phyloP scores from a whole-genome alignment of 208 protist species.

The Crithidia sp. region DNA sequence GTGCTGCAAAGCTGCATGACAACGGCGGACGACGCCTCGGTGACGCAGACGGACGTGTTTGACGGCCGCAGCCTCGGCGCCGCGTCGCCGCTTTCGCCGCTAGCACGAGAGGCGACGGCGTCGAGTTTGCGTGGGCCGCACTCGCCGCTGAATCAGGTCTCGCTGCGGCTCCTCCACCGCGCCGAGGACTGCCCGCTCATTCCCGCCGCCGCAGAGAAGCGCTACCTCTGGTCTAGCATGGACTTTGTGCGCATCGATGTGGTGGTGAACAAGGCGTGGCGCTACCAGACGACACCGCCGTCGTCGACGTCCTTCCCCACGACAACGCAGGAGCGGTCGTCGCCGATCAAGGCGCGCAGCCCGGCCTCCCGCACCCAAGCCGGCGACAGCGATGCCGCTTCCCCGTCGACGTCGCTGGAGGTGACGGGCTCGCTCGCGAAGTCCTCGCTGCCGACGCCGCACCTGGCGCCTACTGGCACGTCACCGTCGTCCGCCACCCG shows the following conservation, averaged over 20 bases:
- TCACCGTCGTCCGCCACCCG: constrained; percentile 10
- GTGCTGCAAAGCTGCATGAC: constrained; percentile 41
- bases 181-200: constrained; percentile 32
- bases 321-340: constrained; percentile 17
- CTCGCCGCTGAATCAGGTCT: constrained; percentile 25
- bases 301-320: neutral
- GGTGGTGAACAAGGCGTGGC: constrained; percentile 35
- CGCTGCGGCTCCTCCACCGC: constrained; percentile 22
- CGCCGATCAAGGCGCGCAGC: constrained; percentile 25
- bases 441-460: constrained; percentile 35
- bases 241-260: constrained; percentile 47
- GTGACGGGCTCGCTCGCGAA: constrained; percentile 31
- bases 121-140: constrained; percentile 15
- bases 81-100: constrained; percentile 10
- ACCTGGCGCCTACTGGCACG: constrained; percentile 23
- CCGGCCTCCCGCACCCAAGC: constrained; percentile 11
- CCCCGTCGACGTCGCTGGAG: constrained; percentile 25
- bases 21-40: constrained; percentile 11
- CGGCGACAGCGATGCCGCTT: constrained; percentile 11
- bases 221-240: constrained; percentile 33
- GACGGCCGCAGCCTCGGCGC: neutral
- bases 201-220: constrained; percentile 9
- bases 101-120: constrained; percentile 9
- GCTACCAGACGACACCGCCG: constrained; percentile 21
- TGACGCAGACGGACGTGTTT: constrained; percentile 8